phyloP scores from a whole-genome alignment of 2,329 filamentous ascomycete genomes.

The Verticillium longisporum region DNA sequence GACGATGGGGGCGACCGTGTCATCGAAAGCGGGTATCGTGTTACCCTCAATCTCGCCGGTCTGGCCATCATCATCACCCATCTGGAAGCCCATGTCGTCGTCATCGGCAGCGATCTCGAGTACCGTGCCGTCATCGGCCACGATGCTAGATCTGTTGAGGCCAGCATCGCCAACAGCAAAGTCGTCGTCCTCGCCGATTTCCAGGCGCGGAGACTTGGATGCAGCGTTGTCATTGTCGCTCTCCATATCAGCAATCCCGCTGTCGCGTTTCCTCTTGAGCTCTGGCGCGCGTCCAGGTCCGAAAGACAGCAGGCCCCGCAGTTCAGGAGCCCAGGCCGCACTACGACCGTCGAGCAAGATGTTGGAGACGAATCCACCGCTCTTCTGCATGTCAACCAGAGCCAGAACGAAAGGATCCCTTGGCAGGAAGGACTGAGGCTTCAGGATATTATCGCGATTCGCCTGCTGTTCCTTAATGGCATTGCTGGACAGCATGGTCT shows the following conservation, averaged over 20 bases:
- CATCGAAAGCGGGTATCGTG: conserved; percentile 62
- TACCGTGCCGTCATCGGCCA: conserved; percentile 52
- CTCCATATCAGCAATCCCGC: conserved; percentile 74
- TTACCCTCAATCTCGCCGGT: conserved; percentile 30
- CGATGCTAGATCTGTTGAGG: conserved; percentile 44
- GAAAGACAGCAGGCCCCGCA: conserved; percentile 85
- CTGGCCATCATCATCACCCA: conserved; percentile 39
- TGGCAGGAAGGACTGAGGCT: conserved; percentile 74
- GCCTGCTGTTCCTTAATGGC: conserved; percentile 83
- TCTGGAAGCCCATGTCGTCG: conserved; percentile 31
- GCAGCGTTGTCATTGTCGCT: conserved; percentile 47
- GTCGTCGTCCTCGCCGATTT: conserved; percentile 62
- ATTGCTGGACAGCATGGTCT: conserved; percentile 68
- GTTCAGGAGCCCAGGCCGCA: conserved; percentile 81
- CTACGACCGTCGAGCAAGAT: conserved; percentile 77
- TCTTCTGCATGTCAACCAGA: conserved; percentile 86
- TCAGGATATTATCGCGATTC: conserved; percentile 81
- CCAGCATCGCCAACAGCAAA: conserved; percentile 39
- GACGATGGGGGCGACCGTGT: conserved; percentile 67
- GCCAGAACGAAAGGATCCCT: conserved; percentile 81
- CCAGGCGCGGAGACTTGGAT: conserved; percentile 66
- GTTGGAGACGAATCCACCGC: conserved; percentile 80
- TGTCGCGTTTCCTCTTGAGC: conserved; percentile 88
- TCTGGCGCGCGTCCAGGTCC: conserved; percentile 73
- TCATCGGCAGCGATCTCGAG: conserved; percentile 59